Evolutionary conservation across 202 grass and related monocot species (phyloP).

Genomic region (Elaeis oleifera): DNA sequence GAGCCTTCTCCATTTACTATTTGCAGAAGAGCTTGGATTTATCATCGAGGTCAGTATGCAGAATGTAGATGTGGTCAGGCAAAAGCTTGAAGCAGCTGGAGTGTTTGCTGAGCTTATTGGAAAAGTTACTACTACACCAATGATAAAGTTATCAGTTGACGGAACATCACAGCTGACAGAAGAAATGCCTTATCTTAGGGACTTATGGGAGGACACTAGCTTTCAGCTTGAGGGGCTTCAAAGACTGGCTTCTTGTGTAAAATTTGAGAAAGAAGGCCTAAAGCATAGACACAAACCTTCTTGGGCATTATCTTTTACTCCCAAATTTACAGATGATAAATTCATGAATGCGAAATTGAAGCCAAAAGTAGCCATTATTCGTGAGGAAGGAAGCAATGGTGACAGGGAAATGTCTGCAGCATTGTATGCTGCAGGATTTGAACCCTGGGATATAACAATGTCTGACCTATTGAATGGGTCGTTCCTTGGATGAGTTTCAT

Average conservation of each 20-base stretch:
- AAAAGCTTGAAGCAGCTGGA: conserved; percentile 56
- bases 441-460: conserved; percentile 87
- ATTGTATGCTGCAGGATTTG: conserved; percentile 63
- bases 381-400: conserved; percentile 72
- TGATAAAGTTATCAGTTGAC: conserved; percentile 53
- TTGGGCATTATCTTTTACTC: conserved; percentile 61
- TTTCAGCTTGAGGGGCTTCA: conserved; percentile 73
- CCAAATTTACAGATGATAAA: conserved; percentile 39
- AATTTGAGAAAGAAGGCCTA: conserved; percentile 71
- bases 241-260: conserved; percentile 61
- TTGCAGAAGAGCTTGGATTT: conserved; percentile 84
- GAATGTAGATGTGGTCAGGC: conserved; percentile 35
- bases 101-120: conserved; percentile 56
- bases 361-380: conserved; percentile 65
- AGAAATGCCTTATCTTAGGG: conserved; percentile 56
- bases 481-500: conserved; percentile 43
- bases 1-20: conserved; percentile 53
- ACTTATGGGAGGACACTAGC: conserved; percentile 83
- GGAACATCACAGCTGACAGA: conserved; percentile 45
- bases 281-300: conserved; percentile 42
- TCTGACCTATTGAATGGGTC: conserved; percentile 51
- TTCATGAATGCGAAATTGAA: conserved; percentile 39
- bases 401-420: conserved; percentile 77
- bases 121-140: conserved; percentile 47
- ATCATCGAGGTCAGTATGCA: conserved; percentile 49